Percentiles rank a stretch among this genome's conserved stretches.
Evolutionary conservation across 352 stramenopile species (phyloP).

Genomic region (Phytophthora quininea): DNA sequence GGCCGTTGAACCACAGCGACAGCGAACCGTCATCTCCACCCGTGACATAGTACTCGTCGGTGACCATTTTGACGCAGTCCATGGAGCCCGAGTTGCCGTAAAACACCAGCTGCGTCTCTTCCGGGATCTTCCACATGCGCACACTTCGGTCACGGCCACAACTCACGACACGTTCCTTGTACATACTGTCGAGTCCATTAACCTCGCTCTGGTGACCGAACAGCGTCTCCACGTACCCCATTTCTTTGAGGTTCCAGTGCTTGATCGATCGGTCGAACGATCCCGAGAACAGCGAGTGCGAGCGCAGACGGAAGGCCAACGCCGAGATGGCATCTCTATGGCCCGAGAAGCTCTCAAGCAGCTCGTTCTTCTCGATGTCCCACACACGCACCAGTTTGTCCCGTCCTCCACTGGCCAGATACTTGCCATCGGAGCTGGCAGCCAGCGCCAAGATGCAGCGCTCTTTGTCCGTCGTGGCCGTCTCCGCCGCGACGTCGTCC

Average conservation of each 20-base stretch:
- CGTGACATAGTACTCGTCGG: constrained; percentile 93
- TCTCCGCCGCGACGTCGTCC: constrained; percentile 59
- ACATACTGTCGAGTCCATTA: constrained; percentile 89
- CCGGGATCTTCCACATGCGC: constrained; percentile 95
- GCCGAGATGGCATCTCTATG: constrained; percentile 91
- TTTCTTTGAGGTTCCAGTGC: constrained; percentile 96
- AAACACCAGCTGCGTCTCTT: constrained; percentile 95
- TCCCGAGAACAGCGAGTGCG: constrained; percentile 91
- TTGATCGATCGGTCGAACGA: constrained; percentile 94
- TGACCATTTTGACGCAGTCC: constrained; percentile 93
- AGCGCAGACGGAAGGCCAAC: constrained; percentile 88
- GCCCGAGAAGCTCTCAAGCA: constrained; percentile 90
- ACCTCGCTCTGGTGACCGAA: constrained; percentile 94
- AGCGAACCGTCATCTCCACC: constrained; percentile 91
- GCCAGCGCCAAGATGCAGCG: constrained; percentile 86
- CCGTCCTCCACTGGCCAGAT: constrained; percentile 87
- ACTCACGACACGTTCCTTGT: constrained; percentile 92
- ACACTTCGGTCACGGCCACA: constrained; percentile 92
- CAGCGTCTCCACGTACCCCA: constrained; percentile 95
- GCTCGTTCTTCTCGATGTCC: constrained; percentile 71
- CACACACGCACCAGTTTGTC: constrained; percentile 94
- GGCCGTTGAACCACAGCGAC: constrained; percentile 92
- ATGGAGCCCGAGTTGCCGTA: constrained; percentile 91
- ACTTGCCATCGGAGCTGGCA: constrained; percentile 92
- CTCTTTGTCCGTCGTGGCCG: constrained; percentile 75